Evolutionary conservation across 2,329 filamentous ascomycete genomes (phyloP), one percentile per base, ranked within the genome.

Genomic region (Sporothrix pallida): DNA sequence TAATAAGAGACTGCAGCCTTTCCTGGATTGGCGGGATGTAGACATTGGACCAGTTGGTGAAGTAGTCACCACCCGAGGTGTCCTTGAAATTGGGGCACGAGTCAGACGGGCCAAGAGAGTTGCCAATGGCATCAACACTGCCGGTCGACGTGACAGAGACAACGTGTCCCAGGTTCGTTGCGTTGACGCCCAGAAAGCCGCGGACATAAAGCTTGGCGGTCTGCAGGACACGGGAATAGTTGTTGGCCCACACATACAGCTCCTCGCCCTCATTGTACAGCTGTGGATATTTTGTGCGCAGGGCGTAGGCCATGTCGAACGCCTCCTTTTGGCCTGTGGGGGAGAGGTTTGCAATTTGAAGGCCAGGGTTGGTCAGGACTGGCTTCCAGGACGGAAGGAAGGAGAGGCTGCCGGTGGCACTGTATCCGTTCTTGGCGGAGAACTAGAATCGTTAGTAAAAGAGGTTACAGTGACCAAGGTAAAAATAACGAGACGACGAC

Each of bases 191-290:
- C 0, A 92, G 79, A 78, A 88, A 92, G 8, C 90, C 90, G 46
- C 86, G 85, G 1, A 89, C 83, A 75, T 92, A 92, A 63, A 89
- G 84, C 70, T 87, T 83, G 1, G 89, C 89, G 1, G 89, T 90
- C 78, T 91, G 87, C 12, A 91, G 82, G 0, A 90, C 89, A 6
- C 88, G 86, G 6, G 87, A 86, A 79, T 92, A 92, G 77, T 89
- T 87, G 78, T 92, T 92, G 20, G 89, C 86, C 88, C 89, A 92
- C 7, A 90, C 86, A 9, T 86, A 82, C 77, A 91, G 91, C 9
- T 82, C 78, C 5, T 85, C 82, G 7, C 85, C 84, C 70, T 86
- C 83, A 0, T 78, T 77, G 76, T 88, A 87, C 20, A 91, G 83
- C 52, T 86, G 79, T 0, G 85, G 84, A 73, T 86, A 86, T 79